Evolutionary conservation across 1,139 yeast species (phyloP), one percentile per base, ranked within the genome.

Genomic region (Kodamaea anthophila): DNA sequence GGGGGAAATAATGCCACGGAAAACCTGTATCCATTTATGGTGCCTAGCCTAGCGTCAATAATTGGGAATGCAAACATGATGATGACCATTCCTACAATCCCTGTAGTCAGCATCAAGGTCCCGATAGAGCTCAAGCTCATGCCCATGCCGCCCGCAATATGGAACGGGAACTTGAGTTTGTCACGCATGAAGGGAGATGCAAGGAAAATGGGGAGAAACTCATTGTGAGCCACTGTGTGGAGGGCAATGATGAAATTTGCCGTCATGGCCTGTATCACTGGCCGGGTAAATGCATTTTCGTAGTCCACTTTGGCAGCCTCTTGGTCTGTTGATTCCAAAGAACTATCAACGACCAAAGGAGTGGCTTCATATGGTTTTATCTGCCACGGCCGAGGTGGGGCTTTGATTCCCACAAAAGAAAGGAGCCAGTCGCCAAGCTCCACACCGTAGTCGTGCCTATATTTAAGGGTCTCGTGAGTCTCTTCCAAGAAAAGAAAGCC

Each of bases 401-500:
- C 43, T 4, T 44, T 30, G 30, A 51, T 40, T 0, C 74, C 70
- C 5, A 71, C 35, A 14, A 46, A 32, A 8, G 43, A 39, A 39
- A 60, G 43, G 24, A 75, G 41, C 32, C 45, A 43, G 41, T 74
- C 78, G 9, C 83, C 83, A 10, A 72, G 25, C 18, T 65, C 75
- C 8, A 76, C 47, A 1, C 82, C 80, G 24, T 49, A 41, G 46
- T 77, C 84, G 34, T 60, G 55, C 33, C 59, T 53, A 34, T 59
- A 42, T 41, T 58, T 64, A 31, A 51, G 53, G 21, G 52, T 49
- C 13, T 60, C 67, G 44, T 74, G 78, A 4, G 83, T 74, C 47
- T 78, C 86, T 44, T 77, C 81, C 21, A 78, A 50, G 42, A 77
- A 76, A 28, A 78, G 59, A 30, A 71, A 53, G 3, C 68, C 75